Percentiles rank a stretch among this genome's conserved stretches.
These are phyloP conservation scores for Huntiella abstrusa DNA, from an alignment of 2,329 filamentous ascomycete species.

Conservation along the genomic window DNA sequence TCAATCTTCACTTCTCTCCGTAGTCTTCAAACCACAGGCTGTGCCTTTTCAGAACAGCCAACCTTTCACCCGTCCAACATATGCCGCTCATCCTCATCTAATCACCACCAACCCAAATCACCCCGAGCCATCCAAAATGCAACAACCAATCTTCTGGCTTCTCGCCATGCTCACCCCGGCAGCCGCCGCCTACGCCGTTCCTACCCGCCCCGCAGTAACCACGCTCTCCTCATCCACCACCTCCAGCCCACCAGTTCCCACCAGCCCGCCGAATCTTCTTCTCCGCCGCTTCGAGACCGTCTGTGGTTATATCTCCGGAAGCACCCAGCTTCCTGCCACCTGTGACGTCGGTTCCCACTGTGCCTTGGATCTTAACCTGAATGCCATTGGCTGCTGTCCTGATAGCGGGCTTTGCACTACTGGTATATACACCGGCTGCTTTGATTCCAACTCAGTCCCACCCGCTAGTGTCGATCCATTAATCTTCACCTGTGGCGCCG, in stretches of 20 bases:
- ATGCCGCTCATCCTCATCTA: not conserved
- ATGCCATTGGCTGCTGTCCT: constrained; percentile 38
- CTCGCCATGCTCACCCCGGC: constrained; percentile 19
- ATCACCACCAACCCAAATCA: not conserved
- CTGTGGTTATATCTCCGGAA: constrained; percentile 37
- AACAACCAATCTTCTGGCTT: constrained; percentile 19
- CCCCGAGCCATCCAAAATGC: constrained; percentile 14
- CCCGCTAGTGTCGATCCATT: constrained; percentile 36
- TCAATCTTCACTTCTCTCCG: not conserved
- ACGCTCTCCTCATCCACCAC: constrained; percentile 4
- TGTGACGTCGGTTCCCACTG: constrained; percentile 40
- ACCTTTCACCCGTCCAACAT: not conserved
- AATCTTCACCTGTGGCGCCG: constrained; percentile 33
- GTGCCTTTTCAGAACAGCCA: not conserved
- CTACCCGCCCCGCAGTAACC: constrained; percentile 19
- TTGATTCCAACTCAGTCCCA: constrained; percentile 30
- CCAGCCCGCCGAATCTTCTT: constrained; percentile 50
- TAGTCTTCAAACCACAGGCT: not conserved
- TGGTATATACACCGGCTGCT: constrained; percentile 38
- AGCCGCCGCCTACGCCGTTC: constrained; percentile 22
- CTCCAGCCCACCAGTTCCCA: not conserved
- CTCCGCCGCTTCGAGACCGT: constrained; percentile 58
- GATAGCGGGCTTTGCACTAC: constrained; percentile 30
- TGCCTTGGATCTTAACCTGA: constrained; percentile 29
- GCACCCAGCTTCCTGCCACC: constrained; percentile 33